Evolutionary conservation across 148 eudicot genomes (phyloP), one percentile per base, ranked within the genome.

Genomic region (Rhododendron williamsianum): DNA sequence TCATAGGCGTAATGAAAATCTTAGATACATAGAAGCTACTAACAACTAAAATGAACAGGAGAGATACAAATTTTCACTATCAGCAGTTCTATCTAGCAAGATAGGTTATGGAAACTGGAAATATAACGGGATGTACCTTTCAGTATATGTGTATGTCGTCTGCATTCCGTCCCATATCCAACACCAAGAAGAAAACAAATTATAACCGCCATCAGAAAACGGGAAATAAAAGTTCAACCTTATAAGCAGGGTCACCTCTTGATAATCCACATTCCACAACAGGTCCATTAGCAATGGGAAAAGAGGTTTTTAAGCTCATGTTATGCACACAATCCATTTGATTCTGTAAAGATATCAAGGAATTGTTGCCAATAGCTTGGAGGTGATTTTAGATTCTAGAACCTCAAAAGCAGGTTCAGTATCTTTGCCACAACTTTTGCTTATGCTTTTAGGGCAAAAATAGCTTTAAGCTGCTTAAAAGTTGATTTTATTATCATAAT

Each of bases 121-220:
- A 84, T 36, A 48, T 38, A 23, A 76, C 27, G 54, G 81, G 84
- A 25, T 71, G 58, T 88, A 94, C 98, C 98, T 93, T 84, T 93
- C 95, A 10, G 90, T 87, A 83, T 95, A 95, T 49, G 82, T 89
- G 86, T 60, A 88, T 15, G 89, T 91, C 80, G 74, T 76, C 98
- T 92, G 94, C 33, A 74, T 81, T 76, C 83, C 88, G 23, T 76
- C 84, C 81, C 54, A 73, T 16, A 54, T 76, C 7, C 84, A 82
- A 83, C 83, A 73, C 36, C 72, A 54, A 73, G 85, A 76, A 54
- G 72, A 67, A 54, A 76, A 84, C 9, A 54, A 76, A 84, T 74
- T 84, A 82, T 6, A 63, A 49, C 23, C 41, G 63, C 73, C 73
- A 8, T 23, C 71, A 65, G 36, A 69, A 82, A 54, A 30, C 13